Evolutionary conservation across 78 protist genomes (phyloP).

Genomic region (Paulinella micropora): DNA sequence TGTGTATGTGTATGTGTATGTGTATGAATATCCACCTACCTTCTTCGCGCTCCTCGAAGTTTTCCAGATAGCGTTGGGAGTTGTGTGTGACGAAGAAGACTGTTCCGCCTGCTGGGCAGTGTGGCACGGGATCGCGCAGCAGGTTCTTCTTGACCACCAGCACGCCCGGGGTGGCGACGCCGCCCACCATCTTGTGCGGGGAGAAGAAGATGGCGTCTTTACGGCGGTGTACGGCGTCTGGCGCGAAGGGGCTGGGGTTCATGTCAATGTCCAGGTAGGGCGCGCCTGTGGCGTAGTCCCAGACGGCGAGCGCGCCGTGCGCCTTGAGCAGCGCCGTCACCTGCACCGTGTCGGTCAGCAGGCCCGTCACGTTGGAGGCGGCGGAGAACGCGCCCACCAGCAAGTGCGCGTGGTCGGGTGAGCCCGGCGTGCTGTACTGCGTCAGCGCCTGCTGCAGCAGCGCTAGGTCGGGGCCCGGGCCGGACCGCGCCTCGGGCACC

Average conservation of each 20-base stretch:
- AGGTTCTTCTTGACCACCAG: constrained; percentile 42
- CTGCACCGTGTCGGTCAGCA: constrained; percentile 34
- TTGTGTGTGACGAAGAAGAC: constrained; percentile 50
- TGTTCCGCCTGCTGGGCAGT: constrained; percentile 64
- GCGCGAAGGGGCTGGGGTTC: too few species aligned
- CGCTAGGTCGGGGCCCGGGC: too few species aligned
- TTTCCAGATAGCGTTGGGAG: constrained; percentile 41
- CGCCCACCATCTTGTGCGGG: constrained; percentile 74
- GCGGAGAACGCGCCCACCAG: constrained; percentile 58
- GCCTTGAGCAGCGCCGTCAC: constrained; percentile 43
- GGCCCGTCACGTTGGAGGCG: constrained; percentile 73
- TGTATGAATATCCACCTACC: constrained; percentile 26
- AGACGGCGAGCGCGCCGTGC: constrained; percentile 48
- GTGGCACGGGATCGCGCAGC: not conserved
- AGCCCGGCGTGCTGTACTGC: not conserved
- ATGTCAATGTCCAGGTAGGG: constrained; percentile 53
- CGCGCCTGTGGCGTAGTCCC: constrained; percentile 76
- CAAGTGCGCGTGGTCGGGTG: not conserved
- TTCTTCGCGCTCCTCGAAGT: constrained; percentile 62
- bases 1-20: not conserved
- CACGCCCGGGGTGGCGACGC: constrained; percentile 67
- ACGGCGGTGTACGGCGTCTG: too few species aligned
- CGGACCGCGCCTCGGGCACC: too few species aligned
- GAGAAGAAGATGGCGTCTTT: constrained; percentile 70
- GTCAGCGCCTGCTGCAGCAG: not conserved